Evolutionary conservation across 1,284 basidiomycete species (phyloP).

Genomic region (Leccinum ambiguum): DNA sequence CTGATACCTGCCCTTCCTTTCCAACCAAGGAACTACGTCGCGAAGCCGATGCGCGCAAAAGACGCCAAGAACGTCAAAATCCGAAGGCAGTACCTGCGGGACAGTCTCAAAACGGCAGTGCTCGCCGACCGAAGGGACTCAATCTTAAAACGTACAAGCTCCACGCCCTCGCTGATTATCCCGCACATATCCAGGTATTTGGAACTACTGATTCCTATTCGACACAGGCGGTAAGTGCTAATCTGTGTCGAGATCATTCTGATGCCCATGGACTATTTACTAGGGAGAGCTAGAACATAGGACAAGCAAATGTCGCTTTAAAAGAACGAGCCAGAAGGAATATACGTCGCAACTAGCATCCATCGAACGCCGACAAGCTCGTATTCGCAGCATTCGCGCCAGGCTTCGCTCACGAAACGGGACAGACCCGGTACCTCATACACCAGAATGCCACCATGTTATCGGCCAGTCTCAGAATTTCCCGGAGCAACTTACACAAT

Average conservation of each 20-base stretch:
- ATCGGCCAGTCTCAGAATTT: slow-evolving; percentile 1
- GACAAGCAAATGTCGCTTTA: not conserved
- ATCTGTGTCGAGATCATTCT: not conserved
- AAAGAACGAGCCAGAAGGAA: not conserved
- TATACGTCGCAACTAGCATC: not conserved
- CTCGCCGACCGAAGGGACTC: not conserved
- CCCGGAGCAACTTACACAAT: not conserved
- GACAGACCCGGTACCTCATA: not conserved
- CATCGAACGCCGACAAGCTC: not conserved
- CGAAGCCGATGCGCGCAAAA: not conserved
- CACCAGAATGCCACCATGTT: not conserved
- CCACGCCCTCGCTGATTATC: not conserved
- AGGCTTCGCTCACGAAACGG: not conserved
- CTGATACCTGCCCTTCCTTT: not conserved
- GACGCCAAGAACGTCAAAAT: not conserved
- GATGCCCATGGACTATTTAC: not conserved
- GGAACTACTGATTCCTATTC: slow-evolving; percentile 1
- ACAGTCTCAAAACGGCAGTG: not conserved
- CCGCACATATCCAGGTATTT: not conserved
- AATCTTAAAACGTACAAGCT: not conserved
- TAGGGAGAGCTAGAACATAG: not conserved
- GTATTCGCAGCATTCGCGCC: not conserved
- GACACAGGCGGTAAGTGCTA: not conserved
- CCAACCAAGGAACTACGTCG: slow-evolving; percentile 2
- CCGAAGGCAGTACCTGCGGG: not conserved